These are phyloP conservation scores for Xylariaceae sp. DNA, from an alignment of 2,329 filamentous ascomycete genomes.

Conservation along the genomic window DNA sequence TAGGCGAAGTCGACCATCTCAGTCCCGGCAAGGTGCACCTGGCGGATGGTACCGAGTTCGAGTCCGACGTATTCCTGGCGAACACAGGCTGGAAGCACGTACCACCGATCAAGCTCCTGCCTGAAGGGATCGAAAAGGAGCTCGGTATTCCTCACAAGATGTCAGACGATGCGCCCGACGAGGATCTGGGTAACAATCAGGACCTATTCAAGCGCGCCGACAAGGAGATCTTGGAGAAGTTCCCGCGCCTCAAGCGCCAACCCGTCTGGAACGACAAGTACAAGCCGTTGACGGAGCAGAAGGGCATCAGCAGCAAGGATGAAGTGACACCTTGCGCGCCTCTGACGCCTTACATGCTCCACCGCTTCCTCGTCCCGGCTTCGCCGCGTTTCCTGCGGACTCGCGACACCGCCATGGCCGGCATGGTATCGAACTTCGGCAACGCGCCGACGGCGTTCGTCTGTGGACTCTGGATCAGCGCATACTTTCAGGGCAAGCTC, in stretches of 20 bases:
- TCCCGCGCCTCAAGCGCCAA: slow-evolving; percentile 44
- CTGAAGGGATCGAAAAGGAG: slow-evolving; percentile 37
- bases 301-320: slow-evolving; percentile 33
- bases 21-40: slow-evolving; percentile 41
- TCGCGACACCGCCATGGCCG: slow-evolving; percentile 44
- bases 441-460: slow-evolving; percentile 41
- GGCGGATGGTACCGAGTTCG: slow-evolving; percentile 37
- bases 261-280: slow-evolving; percentile 37
- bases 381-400: slow-evolving; percentile 33
- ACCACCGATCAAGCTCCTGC: slow-evolving; percentile 41
- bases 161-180: slow-evolving; percentile 23
- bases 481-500: slow-evolving; percentile 46
- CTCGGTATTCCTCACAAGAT: slow-evolving; percentile 42
- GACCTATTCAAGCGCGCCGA: slow-evolving; percentile 40
- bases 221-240: slow-evolving; percentile 44
- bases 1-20: slow-evolving; percentile 50
- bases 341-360: slow-evolving; percentile 38
- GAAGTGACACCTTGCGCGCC: slow-evolving; percentile 22
- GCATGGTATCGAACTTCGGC: slow-evolving; percentile 42
- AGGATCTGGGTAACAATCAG: slow-evolving; percentile 36
- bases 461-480: slow-evolving; percentile 50
- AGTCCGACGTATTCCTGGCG: slow-evolving; percentile 48
- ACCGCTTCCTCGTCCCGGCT: slow-evolving; percentile 42
- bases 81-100: slow-evolving; percentile 52
- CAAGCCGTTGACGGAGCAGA: slow-evolving; percentile 41